Evolutionary conservation across 2,329 filamentous ascomycete species (phyloP).

Genomic region (Diaporthe citriasiana): DNA sequence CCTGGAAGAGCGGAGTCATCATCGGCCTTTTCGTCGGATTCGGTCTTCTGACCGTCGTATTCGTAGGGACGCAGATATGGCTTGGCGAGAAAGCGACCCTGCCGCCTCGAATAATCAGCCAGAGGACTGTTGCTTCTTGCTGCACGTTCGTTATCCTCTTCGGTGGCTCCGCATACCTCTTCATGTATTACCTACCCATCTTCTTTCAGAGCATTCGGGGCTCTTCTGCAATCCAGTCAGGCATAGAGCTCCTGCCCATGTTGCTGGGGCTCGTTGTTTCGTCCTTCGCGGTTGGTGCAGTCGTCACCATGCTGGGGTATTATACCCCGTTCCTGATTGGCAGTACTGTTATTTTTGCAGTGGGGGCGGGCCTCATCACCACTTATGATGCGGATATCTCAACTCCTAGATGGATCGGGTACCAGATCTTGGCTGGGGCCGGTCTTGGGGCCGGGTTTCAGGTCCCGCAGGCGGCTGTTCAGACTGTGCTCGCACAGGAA

Average conservation of each 20-base stretch:
- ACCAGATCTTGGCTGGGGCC: conserved; percentile 64
- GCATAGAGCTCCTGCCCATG: conserved; percentile 5
- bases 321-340: conserved; percentile 59
- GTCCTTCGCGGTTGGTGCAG: not conserved
- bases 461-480: conserved; percentile 60
- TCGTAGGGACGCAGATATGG: conserved; percentile 2
- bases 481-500: conserved; percentile 61
- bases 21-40: conserved; percentile 56
- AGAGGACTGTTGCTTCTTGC: conserved; percentile 54
- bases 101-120: conserved; percentile 56
- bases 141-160: conserved; percentile 54
- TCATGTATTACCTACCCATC: conserved; percentile 52
- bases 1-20: conserved; percentile 48
- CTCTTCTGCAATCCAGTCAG: conserved; percentile 40
- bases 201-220: conserved; percentile 53
- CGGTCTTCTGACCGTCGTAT: conserved; percentile 48
- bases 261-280: not conserved
- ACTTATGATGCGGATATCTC: conserved; percentile 64
- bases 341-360: conserved; percentile 54
- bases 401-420: conserved; percentile 68
- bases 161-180: conserved; percentile 48
- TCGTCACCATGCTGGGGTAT: conserved; percentile 52
- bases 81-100: conserved; percentile 49
- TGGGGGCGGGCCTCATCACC: conserved; percentile 69
- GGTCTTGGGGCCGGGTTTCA: conserved; percentile 62